Percentiles rank a stretch among this genome's conserved stretches.
Evolutionary conservation across 768 basidiomycete species (phyloP).

Genomic region (Chalciporus pseudorubinellus): DNA sequence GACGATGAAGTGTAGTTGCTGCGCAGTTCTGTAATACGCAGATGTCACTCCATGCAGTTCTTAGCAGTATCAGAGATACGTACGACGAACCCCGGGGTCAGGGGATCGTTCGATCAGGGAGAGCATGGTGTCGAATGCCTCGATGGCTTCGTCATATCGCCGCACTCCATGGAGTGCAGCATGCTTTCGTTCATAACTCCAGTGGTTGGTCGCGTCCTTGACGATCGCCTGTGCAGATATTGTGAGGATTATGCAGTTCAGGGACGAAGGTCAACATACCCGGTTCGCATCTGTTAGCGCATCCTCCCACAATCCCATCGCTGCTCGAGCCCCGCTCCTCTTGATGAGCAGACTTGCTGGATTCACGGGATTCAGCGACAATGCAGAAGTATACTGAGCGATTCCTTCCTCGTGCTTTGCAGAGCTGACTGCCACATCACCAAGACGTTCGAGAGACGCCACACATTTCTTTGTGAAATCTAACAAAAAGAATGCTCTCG

Average conservation of each 20-base stretch:
- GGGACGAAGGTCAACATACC: neutral
- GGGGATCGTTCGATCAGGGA: slow-evolving; percentile 1
- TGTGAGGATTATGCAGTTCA: neutral
- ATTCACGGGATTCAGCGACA: neutral
- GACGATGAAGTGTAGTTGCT: neutral
- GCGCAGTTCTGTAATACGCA: neutral
- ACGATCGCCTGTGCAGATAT: neutral
- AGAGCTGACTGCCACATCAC: neutral
- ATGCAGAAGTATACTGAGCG: neutral
- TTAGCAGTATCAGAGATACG: neutral
- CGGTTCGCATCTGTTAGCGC: slow-evolving; percentile 8
- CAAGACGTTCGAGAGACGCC: neutral
- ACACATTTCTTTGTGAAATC: slow-evolving; percentile 3
- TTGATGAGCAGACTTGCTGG: neutral
- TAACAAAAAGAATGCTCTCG: neutral
- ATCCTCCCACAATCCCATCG: slow-evolving; percentile 5
- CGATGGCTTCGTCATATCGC: slow-evolving; percentile 5
- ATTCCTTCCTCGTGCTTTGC: neutral
- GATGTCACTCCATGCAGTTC: too few species aligned
- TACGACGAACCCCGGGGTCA: slow-evolving; percentile 1
- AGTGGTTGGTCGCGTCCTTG: neutral
- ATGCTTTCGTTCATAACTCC: neutral
- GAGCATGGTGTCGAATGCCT: slow-evolving; percentile 1
- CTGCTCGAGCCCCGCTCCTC: slow-evolving; percentile 6
- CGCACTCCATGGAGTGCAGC: neutral